Percentiles rank a stretch among this genome's conserved stretches.
Evolutionary conservation across 2,329 filamentous ascomycete species (phyloP).

Genomic region (Aspergillus flavus): DNA sequence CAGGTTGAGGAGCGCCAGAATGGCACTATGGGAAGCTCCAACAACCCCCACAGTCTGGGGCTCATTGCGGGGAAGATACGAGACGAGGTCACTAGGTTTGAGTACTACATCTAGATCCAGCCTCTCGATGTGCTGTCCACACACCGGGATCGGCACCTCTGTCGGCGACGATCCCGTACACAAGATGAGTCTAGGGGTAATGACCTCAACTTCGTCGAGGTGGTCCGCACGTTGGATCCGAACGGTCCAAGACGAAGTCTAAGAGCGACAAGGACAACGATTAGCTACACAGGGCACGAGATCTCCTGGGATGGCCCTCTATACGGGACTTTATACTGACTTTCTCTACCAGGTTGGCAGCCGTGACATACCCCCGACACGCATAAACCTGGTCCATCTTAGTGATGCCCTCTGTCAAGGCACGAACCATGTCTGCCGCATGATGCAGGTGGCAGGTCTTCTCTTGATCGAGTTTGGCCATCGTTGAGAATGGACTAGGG

Average conservation of each 20-base stretch:
- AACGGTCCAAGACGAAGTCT: conserved; percentile 38
- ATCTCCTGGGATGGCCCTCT: neutral
- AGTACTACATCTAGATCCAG: conserved; percentile 60
- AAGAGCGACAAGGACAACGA: conserved; percentile 4
- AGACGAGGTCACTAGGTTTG: conserved; percentile 53
- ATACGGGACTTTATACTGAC: conserved; percentile 24
- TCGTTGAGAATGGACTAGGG: conserved; percentile 58
- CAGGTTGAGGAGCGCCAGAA: conserved; percentile 65
- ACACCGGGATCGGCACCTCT: conserved; percentile 46
- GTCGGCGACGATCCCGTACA: conserved; percentile 62
- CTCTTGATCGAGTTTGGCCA: conserved; percentile 58
- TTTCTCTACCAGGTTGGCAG: conserved; percentile 34
- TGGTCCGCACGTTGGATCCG: conserved; percentile 32
- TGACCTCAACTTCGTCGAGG: conserved; percentile 33
- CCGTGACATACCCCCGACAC: conserved; percentile 37
- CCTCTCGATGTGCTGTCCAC: conserved; percentile 42
- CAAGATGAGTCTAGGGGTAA: conserved; percentile 54
- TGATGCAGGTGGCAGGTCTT: conserved; percentile 60
- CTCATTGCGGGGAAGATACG: conserved; percentile 40
- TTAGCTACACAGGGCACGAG: conserved; percentile 14
- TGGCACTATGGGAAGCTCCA: conserved; percentile 65
- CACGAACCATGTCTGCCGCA: conserved; percentile 59
- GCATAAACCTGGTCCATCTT: conserved; percentile 41
- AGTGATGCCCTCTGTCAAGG: conserved; percentile 46
- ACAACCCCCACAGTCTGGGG: conserved; percentile 57